These are phyloP conservation scores for Aureobasidium sp. DNA, from an alignment of 2,329 filamentous ascomycete species.

Conservation along the genomic window DNA sequence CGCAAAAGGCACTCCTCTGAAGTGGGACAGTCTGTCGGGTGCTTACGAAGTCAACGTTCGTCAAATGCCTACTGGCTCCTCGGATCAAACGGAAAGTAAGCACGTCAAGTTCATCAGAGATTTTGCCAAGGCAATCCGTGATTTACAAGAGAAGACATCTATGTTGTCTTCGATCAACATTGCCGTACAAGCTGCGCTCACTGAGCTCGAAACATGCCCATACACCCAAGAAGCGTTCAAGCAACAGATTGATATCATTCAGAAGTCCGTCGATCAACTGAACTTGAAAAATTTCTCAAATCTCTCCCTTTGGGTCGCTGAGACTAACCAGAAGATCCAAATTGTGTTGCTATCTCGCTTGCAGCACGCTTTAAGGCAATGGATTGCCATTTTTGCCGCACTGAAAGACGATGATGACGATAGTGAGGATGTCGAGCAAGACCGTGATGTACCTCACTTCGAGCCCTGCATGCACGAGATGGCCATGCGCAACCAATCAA, in stretches of 20 bases:
- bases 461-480: conserved; percentile 78
- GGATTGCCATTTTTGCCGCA: conserved; percentile 78
- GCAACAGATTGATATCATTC: conserved; percentile 71
- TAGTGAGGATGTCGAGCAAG: conserved; percentile 26
- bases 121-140: conserved; percentile 77
- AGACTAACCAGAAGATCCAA: conserved; percentile 81
- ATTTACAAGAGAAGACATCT: conserved; percentile 79
- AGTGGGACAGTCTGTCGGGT: conserved; percentile 98
- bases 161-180: conserved; percentile 70
- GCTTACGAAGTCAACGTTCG: conserved; percentile 86
- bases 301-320: conserved; percentile 77
- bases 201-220: conserved; percentile 73
- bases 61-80: conserved; percentile 48
- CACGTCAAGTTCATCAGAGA: conserved; percentile 96
- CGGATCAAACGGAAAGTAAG: conserved; percentile 66
- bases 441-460: conserved; percentile 54
- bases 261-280: conserved; percentile 88
- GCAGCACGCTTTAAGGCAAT: conserved; percentile 72
- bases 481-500: conserved; percentile 95
- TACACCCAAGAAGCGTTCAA: conserved; percentile 78
- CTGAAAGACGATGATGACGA: conserved; percentile 25
- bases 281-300: conserved; percentile 97
- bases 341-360: conserved; percentile 70
- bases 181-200: conserved; percentile 71
- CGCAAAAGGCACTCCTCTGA: conserved; percentile 75